Evolutionary conservation across 2,329 filamentous ascomycete species (phyloP), one percentile per base, ranked within the genome.

Genomic region (Aureobasidium sp.): DNA sequence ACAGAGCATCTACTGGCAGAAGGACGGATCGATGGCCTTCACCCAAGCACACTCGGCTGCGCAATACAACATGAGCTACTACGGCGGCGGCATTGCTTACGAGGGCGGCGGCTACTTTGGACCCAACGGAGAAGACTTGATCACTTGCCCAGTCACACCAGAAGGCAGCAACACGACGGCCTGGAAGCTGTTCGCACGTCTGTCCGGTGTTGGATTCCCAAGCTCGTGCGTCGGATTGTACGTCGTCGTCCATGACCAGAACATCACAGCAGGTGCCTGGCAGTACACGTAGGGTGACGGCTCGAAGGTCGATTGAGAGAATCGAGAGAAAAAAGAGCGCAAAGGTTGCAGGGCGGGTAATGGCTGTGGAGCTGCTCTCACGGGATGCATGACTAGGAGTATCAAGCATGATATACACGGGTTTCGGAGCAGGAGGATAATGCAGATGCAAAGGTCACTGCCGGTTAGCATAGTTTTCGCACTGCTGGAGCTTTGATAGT

Each of bases 1-100:
- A 45, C 68, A 69, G 52, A 34, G 31, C 7, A 62, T 64, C 56
- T 69, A 65, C 59, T 64, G 65, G 44, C 62, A 65, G 52, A 63
- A 45, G 6, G 57, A 64, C 31, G 68, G 68, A n/a, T 56, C 64
- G 6, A 41, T 68, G 11, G 60, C 65, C 15, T 69, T 63, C 56
- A 68, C 68, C 9, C 61, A 66, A 31, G 65, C 68, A 11, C 66
- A 68, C 60, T 65, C 60, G 17, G 22, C 61, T 5, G 31, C 64
- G 12, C 57, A 62, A 20, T 65, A 49, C 53, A 48, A 62, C 29
- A 34, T 63, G 47, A 63, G 55, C 31, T 62, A 45, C 53, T 49
- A 61, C 11, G 57, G 61, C 41, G 63, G 56, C 11, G 64, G 64
- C 15, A 45, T 62, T 17, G 64, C 64, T 1, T 65, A 64, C 59